Evolutionary conservation across 305 asterid species (phyloP).

Genomic region (Solanum hybrid): DNA sequence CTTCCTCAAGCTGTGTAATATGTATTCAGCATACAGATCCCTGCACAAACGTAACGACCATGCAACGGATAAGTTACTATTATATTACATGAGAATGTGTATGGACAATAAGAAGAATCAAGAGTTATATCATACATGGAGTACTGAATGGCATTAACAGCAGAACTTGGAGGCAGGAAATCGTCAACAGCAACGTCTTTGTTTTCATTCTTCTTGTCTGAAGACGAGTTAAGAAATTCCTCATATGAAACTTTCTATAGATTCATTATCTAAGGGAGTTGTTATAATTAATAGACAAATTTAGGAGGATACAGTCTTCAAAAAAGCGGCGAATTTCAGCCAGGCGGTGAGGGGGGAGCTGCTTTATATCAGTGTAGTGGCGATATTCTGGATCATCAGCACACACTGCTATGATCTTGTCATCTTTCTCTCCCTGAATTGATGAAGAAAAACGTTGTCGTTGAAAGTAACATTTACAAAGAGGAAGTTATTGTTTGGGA

Average conservation of each 20-base stretch:
- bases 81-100: neutral
- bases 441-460: neutral
- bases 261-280: neutral
- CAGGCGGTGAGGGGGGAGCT: conserved; percentile 55
- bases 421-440: conserved; percentile 52
- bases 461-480: neutral
- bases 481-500: neutral
- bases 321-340: conserved; percentile 56
- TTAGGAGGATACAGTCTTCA: conserved; percentile 50
- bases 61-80: neutral
- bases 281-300: neutral
- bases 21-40: conserved; percentile 71
- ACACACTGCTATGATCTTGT: conserved; percentile 59
- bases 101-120: neutral
- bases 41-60: conserved; percentile 16
- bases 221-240: conserved; percentile 6
- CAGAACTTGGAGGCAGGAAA: conserved; percentile 40
- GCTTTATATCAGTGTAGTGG: conserved; percentile 42
- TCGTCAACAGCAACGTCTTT: conserved; percentile 52
- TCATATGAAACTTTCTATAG: neutral
- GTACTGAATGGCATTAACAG: conserved; percentile 44
- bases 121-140: conserved; percentile 38
- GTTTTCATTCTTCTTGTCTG: conserved; percentile 69
- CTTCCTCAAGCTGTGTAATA: conserved; percentile 45
- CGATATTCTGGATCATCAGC: conserved; percentile 70